phyloP scores from a whole-genome alignment of 345 rosid species.

The Gossypium sturtianum region DNA sequence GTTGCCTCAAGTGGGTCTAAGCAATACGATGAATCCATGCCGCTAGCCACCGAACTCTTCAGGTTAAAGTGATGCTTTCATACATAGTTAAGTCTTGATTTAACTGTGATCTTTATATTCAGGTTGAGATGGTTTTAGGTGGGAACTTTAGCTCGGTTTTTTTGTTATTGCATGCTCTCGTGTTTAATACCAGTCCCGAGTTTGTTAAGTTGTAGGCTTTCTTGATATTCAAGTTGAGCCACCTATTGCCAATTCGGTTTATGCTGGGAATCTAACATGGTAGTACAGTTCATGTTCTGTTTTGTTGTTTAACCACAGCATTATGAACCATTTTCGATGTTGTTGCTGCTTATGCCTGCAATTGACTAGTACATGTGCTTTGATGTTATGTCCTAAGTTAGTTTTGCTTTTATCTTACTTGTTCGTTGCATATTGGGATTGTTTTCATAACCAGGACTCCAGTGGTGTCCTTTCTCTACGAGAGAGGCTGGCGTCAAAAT shows the following conservation, averaged over 20 bases:
- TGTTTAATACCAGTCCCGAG: background rate
- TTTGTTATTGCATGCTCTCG: background rate
- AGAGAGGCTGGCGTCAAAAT: conserved; percentile 95
- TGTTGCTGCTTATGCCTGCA: background rate
- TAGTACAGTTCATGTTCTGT: background rate
- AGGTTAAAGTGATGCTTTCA: conserved; percentile 23
- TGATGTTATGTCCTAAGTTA: background rate
- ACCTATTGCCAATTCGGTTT: background rate
- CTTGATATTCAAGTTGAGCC: background rate
- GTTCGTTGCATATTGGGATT: background rate
- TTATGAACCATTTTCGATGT: background rate
- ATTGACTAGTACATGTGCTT: background rate
- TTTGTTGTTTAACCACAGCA: background rate
- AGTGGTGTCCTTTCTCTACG: conserved; percentile 69
- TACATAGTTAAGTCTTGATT: background rate
- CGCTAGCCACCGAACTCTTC: conserved; percentile 49
- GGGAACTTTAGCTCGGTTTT: background rate
- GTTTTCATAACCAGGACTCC: conserved; percentile 42
- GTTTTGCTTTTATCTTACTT: background rate
- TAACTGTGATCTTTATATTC: background rate
- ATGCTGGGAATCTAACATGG: background rate
- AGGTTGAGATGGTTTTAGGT: background rate
- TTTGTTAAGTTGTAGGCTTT: background rate
- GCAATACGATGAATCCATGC: conserved; percentile 49
- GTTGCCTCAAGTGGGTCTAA: conserved; percentile 49